phyloP scores from a whole-genome alignment of 1,139 yeast species.

The Yamadazyma pseudoaaseri region DNA sequence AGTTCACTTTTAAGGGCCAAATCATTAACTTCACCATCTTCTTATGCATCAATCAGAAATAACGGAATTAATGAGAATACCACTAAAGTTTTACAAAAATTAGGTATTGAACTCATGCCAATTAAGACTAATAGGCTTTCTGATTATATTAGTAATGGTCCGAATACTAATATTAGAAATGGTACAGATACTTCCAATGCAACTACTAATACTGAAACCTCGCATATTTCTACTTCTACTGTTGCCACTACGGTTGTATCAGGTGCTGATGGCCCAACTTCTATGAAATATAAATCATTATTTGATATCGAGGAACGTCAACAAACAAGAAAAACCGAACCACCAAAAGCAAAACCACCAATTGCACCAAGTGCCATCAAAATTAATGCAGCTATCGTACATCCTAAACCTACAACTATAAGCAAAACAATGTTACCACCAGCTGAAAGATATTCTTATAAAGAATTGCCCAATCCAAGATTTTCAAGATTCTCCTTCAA shows the following conservation, averaged over 20 bases:
- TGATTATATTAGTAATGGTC: background rate
- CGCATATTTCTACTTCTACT: background rate
- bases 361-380: background rate
- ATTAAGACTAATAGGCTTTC: background rate
- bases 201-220: background rate
- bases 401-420: background rate
- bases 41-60: slow-evolving; percentile 22
- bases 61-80: slow-evolving; percentile 27
- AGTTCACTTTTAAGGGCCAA: slow-evolving; percentile 38
- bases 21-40: slow-evolving; percentile 32
- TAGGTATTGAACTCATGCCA: slow-evolving; percentile 38
- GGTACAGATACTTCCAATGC: background rate
- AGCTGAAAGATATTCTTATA: background rate
- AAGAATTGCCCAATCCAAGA: slow-evolving; percentile 37
- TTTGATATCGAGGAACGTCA: slow-evolving; percentile 18
- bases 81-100: slow-evolving; percentile 38
- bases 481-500: slow-evolving; percentile 46
- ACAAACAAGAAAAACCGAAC: background rate
- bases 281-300: slow-evolving; percentile 13
- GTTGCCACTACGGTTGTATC: background rate
- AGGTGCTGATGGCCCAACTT: background rate
- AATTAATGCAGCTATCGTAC: background rate
- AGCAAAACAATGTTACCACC: background rate
- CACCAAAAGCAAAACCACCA: background rate
- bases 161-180: background rate